phyloP scores from a whole-genome alignment of 768 basidiomycete species.

The Bullera alba region DNA sequence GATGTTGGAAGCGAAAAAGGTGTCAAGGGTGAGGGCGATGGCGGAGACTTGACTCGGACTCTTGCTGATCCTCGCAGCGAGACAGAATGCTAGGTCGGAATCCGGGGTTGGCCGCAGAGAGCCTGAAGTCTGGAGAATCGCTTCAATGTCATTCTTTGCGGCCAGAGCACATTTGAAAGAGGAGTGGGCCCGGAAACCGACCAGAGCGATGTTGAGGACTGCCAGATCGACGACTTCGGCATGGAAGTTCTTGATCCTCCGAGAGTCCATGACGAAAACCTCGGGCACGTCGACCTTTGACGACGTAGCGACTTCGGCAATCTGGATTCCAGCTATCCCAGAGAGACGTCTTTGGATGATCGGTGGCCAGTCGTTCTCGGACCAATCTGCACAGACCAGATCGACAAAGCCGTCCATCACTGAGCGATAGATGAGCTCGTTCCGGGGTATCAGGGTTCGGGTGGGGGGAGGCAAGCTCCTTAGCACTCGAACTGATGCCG shows the following conservation, averaged over 20 bases:
- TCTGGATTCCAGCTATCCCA: conserved; percentile 16
- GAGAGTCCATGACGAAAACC: conserved; percentile 29
- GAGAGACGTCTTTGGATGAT: conserved; percentile 38
- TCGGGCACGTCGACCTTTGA: conserved; percentile 37
- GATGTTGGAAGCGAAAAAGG: not conserved
- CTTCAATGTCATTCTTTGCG: not conserved
- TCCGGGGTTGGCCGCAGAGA: not conserved
- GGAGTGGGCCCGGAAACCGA: conserved; percentile 58
- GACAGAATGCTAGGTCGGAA: not conserved
- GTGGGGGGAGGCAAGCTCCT: conserved; percentile 1
- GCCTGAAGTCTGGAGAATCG: conserved; percentile 1
- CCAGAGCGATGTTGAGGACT: conserved; percentile 69
- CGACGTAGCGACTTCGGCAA: conserved; percentile 25
- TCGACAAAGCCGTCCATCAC: conserved; percentile 47
- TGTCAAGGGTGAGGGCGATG: not conserved
- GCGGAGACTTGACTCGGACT: too few relatives aligned
- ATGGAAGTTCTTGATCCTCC: conserved; percentile 24
- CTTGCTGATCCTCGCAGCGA: not conserved
- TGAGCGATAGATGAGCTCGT: conserved; percentile 22
- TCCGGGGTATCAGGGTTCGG: conserved; percentile 49
- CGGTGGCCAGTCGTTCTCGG: conserved; percentile 31
- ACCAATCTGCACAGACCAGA: conserved; percentile 54
- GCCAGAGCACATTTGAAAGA: conserved; percentile 10
- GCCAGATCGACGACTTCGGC: conserved; percentile 68
- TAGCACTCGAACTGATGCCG: conserved; percentile 46